Conservation (phyloP, 2,329 filamentous ascomycete genomes). For the Beauveria bassiana region DNA sequence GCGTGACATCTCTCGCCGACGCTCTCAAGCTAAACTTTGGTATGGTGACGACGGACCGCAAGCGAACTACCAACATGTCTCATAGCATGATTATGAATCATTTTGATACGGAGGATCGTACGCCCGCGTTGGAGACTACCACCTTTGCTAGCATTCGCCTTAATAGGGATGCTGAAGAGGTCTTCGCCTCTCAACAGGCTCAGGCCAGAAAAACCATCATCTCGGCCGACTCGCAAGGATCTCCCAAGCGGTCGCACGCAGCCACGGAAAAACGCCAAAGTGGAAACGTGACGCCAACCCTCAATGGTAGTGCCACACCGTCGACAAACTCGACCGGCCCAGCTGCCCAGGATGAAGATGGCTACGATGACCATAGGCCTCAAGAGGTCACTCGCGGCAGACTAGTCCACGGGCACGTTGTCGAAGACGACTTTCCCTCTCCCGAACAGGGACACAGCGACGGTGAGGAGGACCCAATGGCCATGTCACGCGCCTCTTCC, state of each 20-base stretch:
- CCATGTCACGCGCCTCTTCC: constrained; percentile 69
- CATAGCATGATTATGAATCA: constrained; percentile 71
- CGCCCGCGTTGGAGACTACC: constrained; percentile 32
- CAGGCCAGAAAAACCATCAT: neutral
- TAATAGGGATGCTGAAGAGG: constrained; percentile 16
- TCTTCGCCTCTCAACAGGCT: constrained; percentile 16
- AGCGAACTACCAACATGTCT: constrained; percentile 57
- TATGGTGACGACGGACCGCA: constrained; percentile 81
- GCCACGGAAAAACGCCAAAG: neutral
- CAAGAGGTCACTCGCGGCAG: constrained; percentile 87
- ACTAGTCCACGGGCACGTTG: constrained; percentile 87
- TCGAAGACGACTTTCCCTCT: constrained; percentile 86
- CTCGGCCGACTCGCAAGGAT: constrained; percentile 10
- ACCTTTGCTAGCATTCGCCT: constrained; percentile 16
- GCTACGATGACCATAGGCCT: constrained; percentile 73
- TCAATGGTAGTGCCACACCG: constrained; percentile 3
- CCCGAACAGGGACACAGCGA: constrained; percentile 62
- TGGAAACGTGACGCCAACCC: neutral
- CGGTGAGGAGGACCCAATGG: constrained; percentile 74
- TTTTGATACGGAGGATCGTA: constrained; percentile 51
- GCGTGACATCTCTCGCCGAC: constrained; percentile 92
- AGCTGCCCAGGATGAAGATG: constrained; percentile 29
- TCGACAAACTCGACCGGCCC: constrained; percentile 18
- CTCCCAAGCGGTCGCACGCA: constrained; percentile 9
- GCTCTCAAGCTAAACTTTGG: constrained; percentile 96